Evolutionary conservation across 2,329 filamentous ascomycete genomes (phyloP), one percentile per base, ranked within the genome.

Genomic region (Fusarium aywerte): DNA sequence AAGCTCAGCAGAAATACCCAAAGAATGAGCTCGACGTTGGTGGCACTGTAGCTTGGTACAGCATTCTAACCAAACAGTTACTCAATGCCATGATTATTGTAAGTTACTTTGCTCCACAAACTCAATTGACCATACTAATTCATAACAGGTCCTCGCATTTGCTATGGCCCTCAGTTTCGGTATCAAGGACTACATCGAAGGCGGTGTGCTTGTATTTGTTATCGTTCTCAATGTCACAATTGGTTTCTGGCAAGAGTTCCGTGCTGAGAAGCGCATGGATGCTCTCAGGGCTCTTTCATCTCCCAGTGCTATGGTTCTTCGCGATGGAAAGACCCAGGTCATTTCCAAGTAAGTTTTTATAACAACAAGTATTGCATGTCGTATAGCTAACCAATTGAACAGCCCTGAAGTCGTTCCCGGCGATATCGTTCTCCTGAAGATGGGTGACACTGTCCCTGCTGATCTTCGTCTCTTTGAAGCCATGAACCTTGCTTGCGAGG

Each of bases 401-500:
- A 88, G 85, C 73, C 81, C 85, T 31, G 81, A 88, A 58, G 85
- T 92, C 35, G 88, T 92, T 1, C 88, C 88, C n/a, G 92, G 91
- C 39, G 91, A 93, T 65, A 83, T 93, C 57, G 82, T 90, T 61
- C 79, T 85, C 35, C 82, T 90, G 71, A 90, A 87, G 79, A 90
- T 87, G 78, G 91, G 91, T 60, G 90, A 92, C 76, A 91, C 90
- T 5, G 85, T 93, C 38, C 90, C 91, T 11, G 91, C 91, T 35
- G 91, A 93, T 73, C 76, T 93, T 38, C 87, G 90, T 54, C 77
- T 90, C 20, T 84, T 91, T 68, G 89, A 92, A 72, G 86, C 85
- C 60, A 91, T 94, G 86, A 95, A 96, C 76, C 83, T 93, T 43
- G 88, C 89, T 63, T 92, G 90, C 73, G 92, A 97, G 70, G 91